phyloP scores from a whole-genome alignment of 2,329 filamentous ascomycete species.

The Calonectria hawksworthii region DNA sequence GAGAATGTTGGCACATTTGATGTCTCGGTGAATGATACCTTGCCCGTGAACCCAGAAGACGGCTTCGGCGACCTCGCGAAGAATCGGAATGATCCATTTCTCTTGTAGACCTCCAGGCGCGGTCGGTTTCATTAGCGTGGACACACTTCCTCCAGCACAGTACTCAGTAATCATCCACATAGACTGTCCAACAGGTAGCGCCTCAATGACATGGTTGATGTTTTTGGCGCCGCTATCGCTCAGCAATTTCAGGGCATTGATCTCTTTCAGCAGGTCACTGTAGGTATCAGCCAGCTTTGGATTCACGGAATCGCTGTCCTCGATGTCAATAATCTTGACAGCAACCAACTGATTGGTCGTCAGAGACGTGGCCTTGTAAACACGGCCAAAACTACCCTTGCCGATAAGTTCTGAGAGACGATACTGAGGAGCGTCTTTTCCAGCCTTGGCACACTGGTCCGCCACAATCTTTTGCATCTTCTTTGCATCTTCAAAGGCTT shows the following conservation, averaged over 20 bases:
- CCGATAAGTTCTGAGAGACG: slow-evolving; percentile 80
- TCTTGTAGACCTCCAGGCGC: slow-evolving; percentile 75
- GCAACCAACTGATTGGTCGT: slow-evolving; percentile 72
- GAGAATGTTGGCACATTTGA: slow-evolving; percentile 85
- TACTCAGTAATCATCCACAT: slow-evolving; percentile 94
- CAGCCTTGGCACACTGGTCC: slow-evolving; percentile 71
- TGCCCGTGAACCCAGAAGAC: slow-evolving; percentile 77
- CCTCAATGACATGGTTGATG: slow-evolving; percentile 86
- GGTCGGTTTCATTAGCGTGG: slow-evolving; percentile 78
- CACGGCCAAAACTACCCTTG: slow-evolving; percentile 80
- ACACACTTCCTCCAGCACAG: slow-evolving; percentile 87
- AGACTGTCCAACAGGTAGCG: slow-evolving; percentile 80
- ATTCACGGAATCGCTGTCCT: slow-evolving; percentile 79
- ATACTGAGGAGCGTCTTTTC: slow-evolving; percentile 74
- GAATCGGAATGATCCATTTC: slow-evolving; percentile 78
- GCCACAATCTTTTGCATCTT: slow-evolving; percentile 77
- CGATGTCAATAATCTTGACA: slow-evolving; percentile 88
- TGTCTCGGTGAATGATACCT: slow-evolving; percentile 79
- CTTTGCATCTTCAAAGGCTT: slow-evolving; percentile 77
- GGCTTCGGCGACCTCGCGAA: slow-evolving; percentile 76
- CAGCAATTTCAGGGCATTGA: slow-evolving; percentile 78
- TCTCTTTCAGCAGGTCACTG: slow-evolving; percentile 78
- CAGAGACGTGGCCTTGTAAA: slow-evolving; percentile 74
- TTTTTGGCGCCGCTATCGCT: slow-evolving; percentile 82
- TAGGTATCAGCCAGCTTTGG: slow-evolving; percentile 76